Conservation (phyloP, 2,329 filamentous ascomycete genomes). For the Colletotrichum liaoningense region DNA sequence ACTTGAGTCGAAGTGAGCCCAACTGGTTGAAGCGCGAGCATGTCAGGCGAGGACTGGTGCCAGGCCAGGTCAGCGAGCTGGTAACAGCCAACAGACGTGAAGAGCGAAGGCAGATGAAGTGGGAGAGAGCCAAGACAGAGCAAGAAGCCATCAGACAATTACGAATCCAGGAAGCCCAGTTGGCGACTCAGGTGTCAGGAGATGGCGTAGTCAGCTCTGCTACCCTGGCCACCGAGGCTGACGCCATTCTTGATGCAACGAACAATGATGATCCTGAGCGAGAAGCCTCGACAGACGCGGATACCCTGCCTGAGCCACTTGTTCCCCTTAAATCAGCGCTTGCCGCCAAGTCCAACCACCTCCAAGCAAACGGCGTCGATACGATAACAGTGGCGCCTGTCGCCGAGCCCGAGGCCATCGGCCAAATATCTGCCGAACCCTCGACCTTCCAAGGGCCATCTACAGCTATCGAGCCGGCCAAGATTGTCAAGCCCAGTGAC, state of each 20-base stretch:
- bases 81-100: slow-evolving; percentile 80
- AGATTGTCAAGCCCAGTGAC: slow-evolving; percentile 27
- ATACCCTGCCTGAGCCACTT: slow-evolving; percentile 17
- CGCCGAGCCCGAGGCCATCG: background rate
- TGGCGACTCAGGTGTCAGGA: background rate
- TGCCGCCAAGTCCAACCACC: background rate
- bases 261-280: slow-evolving; percentile 13
- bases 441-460: background rate
- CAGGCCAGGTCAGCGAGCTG: slow-evolving; percentile 82
- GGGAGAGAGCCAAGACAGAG: slow-evolving; percentile 90
- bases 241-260: background rate
- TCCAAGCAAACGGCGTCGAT: slow-evolving; percentile 3
- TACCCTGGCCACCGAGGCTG: background rate
- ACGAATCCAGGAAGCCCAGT: slow-evolving; percentile 57
- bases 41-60: slow-evolving; percentile 73
- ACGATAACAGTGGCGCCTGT: background rate
- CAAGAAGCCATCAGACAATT: slow-evolving; percentile 85
- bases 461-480: background rate
- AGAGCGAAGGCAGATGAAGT: slow-evolving; percentile 86
- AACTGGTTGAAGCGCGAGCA: slow-evolving; percentile 91
- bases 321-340: background rate
- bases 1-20: slow-evolving; percentile 91
- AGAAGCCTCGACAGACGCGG: slow-evolving; percentile 18
- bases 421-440: background rate
- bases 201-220: background rate